Percentiles rank a stretch among this genome's conserved stretches.
Evolutionary conservation across 1,284 basidiomycete species (phyloP).

Genomic region (Fereydounia khargensis): DNA sequence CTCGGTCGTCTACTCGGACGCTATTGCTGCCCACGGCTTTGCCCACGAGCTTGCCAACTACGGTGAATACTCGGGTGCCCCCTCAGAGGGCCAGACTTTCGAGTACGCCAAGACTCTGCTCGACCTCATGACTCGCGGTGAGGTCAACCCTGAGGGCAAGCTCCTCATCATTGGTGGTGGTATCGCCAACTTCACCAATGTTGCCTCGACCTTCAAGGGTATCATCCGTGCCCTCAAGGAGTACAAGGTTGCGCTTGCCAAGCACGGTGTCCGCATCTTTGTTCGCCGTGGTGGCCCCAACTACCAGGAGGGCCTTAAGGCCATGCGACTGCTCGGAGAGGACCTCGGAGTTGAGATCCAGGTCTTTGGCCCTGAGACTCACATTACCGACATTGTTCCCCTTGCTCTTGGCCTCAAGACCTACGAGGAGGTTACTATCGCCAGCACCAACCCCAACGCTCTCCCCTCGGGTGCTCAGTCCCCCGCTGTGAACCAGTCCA

Average conservation of each 20-base stretch:
- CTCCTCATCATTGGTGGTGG: constrained; percentile 99
- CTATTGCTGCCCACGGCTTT: constrained; percentile 93
- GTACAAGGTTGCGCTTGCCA: constrained; percentile 65
- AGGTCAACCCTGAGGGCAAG: constrained; percentile 67
- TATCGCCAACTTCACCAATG: constrained; percentile 99
- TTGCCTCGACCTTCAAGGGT: constrained; percentile 98
- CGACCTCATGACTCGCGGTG: constrained; percentile 83
- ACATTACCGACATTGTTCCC: constrained; percentile 97
- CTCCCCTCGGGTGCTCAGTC: constrained; percentile 43
- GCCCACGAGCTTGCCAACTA: constrained; percentile 99
- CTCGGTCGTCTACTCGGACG: constrained; percentile 80
- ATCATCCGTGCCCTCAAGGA: constrained; percentile 96
- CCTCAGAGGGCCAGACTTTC: constrained; percentile 96
- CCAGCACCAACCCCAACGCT: constrained; percentile 59
- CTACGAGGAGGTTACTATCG: constrained; percentile 50
- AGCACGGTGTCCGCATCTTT: constrained; percentile 62
- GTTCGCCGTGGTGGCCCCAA: constrained; percentile 98
- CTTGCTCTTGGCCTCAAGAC: constrained; percentile 79
- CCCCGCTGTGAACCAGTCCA: constrained; percentile 21
- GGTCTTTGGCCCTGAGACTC: constrained; percentile 92
- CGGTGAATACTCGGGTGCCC: constrained; percentile 98
- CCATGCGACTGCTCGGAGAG: constrained; percentile 96
- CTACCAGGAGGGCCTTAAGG: constrained; percentile 99
- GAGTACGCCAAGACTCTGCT: constrained; percentile 99
- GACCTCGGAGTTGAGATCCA: constrained; percentile 94